Percentiles rank a stretch among this genome's conserved stretches.
phyloP scores from a whole-genome alignment of 2,329 filamentous ascomycete species.

The Nannizziopsis barbatae region DNA sequence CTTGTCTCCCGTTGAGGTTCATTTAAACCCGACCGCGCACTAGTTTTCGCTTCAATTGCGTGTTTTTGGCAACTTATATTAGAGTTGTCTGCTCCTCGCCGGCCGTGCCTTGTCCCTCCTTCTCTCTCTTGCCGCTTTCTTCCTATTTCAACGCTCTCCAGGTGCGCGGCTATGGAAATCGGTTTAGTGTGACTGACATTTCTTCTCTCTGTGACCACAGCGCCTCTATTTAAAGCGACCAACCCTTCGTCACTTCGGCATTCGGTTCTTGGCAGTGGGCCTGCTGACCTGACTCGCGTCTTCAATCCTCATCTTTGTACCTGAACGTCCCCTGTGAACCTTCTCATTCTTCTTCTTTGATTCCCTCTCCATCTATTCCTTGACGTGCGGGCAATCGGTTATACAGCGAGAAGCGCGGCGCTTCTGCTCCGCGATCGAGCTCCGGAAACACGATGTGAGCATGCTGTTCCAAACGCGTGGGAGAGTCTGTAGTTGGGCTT shows the following conservation, averaged over 20 bases:
- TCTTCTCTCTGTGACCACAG: background rate
- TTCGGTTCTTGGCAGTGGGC: background rate
- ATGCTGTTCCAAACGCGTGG: background rate
- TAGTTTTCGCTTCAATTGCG: too few species aligned
- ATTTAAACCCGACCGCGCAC: too few species aligned
- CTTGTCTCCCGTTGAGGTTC: too few species aligned
- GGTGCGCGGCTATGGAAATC: background rate
- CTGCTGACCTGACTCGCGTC: background rate
- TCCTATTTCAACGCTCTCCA: background rate
- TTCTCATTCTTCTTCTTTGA: background rate
- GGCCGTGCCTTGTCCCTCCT: background rate
- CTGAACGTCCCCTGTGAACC: background rate
- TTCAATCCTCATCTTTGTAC: background rate
- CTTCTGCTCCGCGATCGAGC: background rate
- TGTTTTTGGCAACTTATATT: too few species aligned
- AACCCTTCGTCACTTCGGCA: background rate
- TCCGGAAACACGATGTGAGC: background rate
- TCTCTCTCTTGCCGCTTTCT: background rate
- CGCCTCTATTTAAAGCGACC: background rate
- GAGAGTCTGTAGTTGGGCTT: background rate
- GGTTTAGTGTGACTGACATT: background rate
- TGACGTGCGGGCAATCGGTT: background rate
- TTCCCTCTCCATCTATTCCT: too few species aligned
- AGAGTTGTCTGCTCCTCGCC: too few species aligned
- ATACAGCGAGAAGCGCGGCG: background rate